Percentiles rank a stretch among this genome's conserved stretches.
These are phyloP conservation scores for Saccharomycopsis hybrid DNA, from an alignment of 1,139 yeast genomes.

Conservation along the genomic window DNA sequence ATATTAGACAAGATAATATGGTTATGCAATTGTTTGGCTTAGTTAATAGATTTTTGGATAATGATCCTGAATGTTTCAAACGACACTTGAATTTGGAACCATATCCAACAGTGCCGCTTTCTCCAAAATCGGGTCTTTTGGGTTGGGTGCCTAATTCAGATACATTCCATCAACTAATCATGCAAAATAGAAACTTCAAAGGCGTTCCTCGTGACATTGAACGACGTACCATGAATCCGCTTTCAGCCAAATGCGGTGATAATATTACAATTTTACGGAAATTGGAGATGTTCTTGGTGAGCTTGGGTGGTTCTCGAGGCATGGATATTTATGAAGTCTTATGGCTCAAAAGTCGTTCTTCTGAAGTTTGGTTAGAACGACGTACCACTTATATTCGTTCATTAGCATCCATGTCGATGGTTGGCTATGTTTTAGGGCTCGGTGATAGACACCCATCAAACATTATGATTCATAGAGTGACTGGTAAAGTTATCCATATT, in stretches of 20 bases:
- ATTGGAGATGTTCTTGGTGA: constrained; percentile 94
- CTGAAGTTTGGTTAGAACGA: constrained; percentile 97
- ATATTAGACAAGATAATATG: constrained; percentile 92
- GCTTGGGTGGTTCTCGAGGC: constrained; percentile 91
- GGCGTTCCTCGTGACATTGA: constrained; percentile 17
- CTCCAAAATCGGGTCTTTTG: constrained; percentile 93
- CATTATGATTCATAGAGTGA: constrained; percentile 85
- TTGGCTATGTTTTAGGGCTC: constrained; percentile 88
- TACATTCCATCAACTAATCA: constrained; percentile 87
- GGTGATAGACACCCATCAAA: constrained; percentile 99
- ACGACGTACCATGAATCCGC: constrained; percentile 8
- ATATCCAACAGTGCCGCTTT: constrained; percentile 87
- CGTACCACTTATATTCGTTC: constrained; percentile 95
- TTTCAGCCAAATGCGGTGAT: constrained; percentile 56
- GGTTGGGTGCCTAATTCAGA: constrained; percentile 99
- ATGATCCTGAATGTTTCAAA: constrained; percentile 94
- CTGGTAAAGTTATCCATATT: constrained; percentile 94
- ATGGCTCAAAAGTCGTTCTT: constrained; percentile 93
- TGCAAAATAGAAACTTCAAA: constrained; percentile 66
- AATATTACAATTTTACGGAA: constrained; percentile 81
- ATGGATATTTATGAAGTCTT: constrained; percentile 92
- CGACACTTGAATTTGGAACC: constrained; percentile 90
- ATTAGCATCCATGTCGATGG: constrained; percentile 98
- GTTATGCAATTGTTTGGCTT: constrained; percentile 97
- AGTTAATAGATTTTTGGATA: constrained; percentile 81